Evolutionary conservation across 257 asterid species (phyloP).

Genomic region (Solanum paucissectum): DNA sequence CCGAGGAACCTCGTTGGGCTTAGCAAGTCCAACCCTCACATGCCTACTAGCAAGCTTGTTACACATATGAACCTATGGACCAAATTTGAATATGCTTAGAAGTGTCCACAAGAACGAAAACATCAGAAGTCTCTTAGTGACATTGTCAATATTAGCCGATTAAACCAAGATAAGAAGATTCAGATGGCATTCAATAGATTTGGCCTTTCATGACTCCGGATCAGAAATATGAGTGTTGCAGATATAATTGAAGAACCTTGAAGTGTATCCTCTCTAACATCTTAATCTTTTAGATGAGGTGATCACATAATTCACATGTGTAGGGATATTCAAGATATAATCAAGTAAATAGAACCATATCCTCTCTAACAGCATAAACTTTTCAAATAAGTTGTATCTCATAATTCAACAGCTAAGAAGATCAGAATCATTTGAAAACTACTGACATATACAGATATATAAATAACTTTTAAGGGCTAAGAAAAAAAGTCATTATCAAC

Average conservation of each 20-base stretch:
- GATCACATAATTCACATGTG: not conserved
- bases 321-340: not conserved
- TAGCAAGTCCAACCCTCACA: conserved; percentile 83
- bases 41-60: conserved; percentile 98
- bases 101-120: not conserved
- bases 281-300: not conserved
- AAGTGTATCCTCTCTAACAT: not conserved
- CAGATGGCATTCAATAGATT: not conserved
- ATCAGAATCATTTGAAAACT: too few species aligned
- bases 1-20: conserved; percentile 65
- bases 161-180: not conserved
- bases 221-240: not conserved
- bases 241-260: not conserved
- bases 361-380: not conserved
- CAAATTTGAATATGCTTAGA: not conserved
- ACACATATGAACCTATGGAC: conserved; percentile 74
- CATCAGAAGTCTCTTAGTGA: conserved; percentile 1
- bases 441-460: not conserved
- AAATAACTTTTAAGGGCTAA: not conserved
- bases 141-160: not conserved
- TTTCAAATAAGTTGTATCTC: not conserved
- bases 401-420: not conserved
- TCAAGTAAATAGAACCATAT: not conserved
- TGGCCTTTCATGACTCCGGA: not conserved
- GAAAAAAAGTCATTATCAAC: not conserved